phyloP scores from a whole-genome alignment of 129 eudicot species.

The Helianthus tuberosus region DNA sequence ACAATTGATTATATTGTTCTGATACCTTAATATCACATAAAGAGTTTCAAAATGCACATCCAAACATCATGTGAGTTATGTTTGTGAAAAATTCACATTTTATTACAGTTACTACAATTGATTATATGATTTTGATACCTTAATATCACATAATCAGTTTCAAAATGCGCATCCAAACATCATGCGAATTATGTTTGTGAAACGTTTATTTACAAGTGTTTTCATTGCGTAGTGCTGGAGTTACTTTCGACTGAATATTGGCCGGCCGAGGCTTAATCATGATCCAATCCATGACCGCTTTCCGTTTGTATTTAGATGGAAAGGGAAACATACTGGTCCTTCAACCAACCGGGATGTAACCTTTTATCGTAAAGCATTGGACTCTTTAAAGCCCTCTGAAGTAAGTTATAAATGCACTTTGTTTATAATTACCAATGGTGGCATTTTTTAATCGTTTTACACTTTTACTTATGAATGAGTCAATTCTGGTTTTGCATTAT shows the following conservation, averaged over 20 bases:
- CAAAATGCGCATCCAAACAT: conserved; percentile 10
- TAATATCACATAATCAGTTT: not conserved
- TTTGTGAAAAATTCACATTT: not conserved
- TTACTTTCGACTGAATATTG: conserved; percentile 89
- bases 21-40: conserved; percentile 8
- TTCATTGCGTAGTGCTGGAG: conserved; percentile 84
- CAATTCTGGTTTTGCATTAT: not conserved
- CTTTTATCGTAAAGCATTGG: conserved; percentile 92
- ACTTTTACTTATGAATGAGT: not conserved
- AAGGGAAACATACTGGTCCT: conserved; percentile 94
- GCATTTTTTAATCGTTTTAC: not conserved
- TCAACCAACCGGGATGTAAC: conserved; percentile 84
- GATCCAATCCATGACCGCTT: conserved; percentile 86
- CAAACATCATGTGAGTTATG: too few relatives aligned
- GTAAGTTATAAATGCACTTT: conserved; percentile 44
- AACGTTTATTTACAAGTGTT: conserved; percentile 5
- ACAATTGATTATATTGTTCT: not conserved
- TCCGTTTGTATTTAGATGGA: conserved; percentile 97
- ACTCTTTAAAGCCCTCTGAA: conserved; percentile 76
- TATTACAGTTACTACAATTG: too few relatives aligned
- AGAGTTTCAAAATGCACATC: too few relatives aligned
- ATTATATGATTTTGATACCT: too few relatives aligned
- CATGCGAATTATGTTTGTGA: conserved; percentile 3
- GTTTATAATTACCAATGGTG: not conserved
- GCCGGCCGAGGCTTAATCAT: conserved; percentile 86